These are phyloP conservation scores for Rhodotorula sphaerocarpa DNA, from an alignment of 768 basidiomycete genomes.

Conservation along the genomic window DNA sequence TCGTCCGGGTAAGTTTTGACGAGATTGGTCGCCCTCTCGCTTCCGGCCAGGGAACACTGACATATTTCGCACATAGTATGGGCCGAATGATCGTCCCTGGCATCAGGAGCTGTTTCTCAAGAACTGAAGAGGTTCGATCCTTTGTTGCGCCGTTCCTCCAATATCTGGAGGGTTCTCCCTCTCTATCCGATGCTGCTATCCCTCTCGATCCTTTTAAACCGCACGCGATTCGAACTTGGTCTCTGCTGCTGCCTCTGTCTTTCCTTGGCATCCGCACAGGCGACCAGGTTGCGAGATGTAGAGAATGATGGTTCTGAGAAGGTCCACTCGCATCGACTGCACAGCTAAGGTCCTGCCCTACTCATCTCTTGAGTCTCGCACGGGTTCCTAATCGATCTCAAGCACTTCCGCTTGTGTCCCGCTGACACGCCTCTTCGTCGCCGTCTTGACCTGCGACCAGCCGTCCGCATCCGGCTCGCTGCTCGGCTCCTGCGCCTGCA, in stretches of 20 bases:
- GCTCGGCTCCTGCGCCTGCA: conserved; percentile 3
- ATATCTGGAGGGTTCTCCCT: too few relatives aligned
- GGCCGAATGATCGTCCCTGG: conserved; percentile 7
- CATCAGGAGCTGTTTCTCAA: conserved; percentile 19
- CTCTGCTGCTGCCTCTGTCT: too few relatives aligned
- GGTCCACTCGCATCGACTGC: too few relatives aligned
- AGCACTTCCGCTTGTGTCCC: background rate
- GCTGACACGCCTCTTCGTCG: background rate
- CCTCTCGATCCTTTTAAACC: too few relatives aligned
- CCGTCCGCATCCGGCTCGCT: conserved; percentile 26
- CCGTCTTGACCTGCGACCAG: conserved; percentile 8
- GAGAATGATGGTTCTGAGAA: too few relatives aligned
- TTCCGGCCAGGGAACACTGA: background rate
- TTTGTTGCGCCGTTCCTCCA: background rate
- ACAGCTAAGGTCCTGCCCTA: too few relatives aligned
- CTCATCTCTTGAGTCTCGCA: too few relatives aligned
- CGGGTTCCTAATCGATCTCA: conserved; percentile 27
- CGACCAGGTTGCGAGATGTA: too few relatives aligned
- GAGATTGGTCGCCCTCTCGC: background rate
- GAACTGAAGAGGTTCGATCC: too few relatives aligned
- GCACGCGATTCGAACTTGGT: too few relatives aligned
- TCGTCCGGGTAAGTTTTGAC: conserved; percentile 1
- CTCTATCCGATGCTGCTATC: too few relatives aligned
- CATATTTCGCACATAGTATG: conserved; percentile 10
- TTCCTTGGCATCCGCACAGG: too few relatives aligned